These are phyloP conservation scores for Rhodotorula sp. DNA, from an alignment of 1,284 basidiomycete genomes.

Conservation along the genomic window DNA sequence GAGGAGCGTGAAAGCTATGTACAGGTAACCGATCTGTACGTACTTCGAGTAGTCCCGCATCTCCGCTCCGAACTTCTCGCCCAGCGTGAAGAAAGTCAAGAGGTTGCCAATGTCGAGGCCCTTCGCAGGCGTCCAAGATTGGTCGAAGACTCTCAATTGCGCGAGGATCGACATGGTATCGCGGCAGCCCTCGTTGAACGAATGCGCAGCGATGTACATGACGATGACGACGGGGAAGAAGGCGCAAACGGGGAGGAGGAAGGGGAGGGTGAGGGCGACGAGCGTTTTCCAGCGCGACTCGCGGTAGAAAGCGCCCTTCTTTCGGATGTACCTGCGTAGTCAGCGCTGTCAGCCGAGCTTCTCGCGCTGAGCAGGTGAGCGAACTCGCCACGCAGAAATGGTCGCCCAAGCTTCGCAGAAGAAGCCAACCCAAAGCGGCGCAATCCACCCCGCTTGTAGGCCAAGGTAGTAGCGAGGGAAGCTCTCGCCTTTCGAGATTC, in stretches of 20 bases:
- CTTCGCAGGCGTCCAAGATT: conserved; percentile 2
- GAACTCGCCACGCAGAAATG: conserved; percentile 1
- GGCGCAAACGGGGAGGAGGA: conserved; percentile 14
- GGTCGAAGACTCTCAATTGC: background rate
- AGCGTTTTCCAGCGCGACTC: conserved; percentile 8
- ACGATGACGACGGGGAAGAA: conserved; percentile 6
- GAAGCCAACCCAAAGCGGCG: conserved; percentile 17
- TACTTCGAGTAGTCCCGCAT: conserved; percentile 5
- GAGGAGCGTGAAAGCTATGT: conserved; percentile 1
- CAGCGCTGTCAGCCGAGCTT: background rate
- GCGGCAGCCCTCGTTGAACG: conserved; percentile 10
- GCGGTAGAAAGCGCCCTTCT: conserved; percentile 13
- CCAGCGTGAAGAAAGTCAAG: conserved; percentile 1
- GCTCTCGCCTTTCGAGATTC: background rate
- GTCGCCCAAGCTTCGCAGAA: conserved; percentile 29
- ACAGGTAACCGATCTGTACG: background rate
- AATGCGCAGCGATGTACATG: conserved; percentile 6
- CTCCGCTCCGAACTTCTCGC: background rate
- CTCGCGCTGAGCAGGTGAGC: background rate
- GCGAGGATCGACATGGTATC: background rate
- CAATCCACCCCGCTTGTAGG: conserved; percentile 2
- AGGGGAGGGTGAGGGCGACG: conserved; percentile 13
- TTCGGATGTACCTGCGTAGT: conserved; percentile 24
- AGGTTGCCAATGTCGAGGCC: conserved; percentile 16
- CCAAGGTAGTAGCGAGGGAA: conserved; percentile 16